Percentiles rank a stretch among this genome's conserved stretches.
phyloP scores from a whole-genome alignment of 2,329 filamentous ascomycete genomes.

The Fusarium euwallaceae region DNA sequence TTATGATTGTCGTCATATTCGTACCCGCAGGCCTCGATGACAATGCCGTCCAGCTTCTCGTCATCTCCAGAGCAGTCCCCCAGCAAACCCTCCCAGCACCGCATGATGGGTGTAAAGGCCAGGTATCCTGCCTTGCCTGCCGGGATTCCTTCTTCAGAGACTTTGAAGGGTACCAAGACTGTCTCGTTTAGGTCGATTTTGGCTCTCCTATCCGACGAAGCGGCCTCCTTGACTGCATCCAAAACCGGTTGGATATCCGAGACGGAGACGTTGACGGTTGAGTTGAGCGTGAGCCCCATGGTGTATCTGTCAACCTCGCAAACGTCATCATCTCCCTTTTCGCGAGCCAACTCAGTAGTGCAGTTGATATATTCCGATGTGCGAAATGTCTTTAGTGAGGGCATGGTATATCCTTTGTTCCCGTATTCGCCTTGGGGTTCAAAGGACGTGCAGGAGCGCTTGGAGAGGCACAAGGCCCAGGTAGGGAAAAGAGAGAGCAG shows the following conservation, averaged over 20 bases:
- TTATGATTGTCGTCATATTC: not conserved
- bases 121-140: not conserved
- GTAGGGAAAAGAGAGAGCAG: not conserved
- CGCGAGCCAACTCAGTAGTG: not conserved
- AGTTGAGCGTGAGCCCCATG: constrained; percentile 2
- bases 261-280: not conserved
- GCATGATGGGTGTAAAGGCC: not conserved
- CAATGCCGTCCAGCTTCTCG: not conserved
- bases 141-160: not conserved
- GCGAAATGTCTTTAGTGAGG: not conserved
- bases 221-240: not conserved
- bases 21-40: not conserved
- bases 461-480: not conserved
- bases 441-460: not conserved
- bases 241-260: not conserved
- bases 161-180: not conserved
- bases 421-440: not conserved
- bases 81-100: not conserved
- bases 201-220: not conserved
- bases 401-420: not conserved
- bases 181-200: not conserved
- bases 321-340: not conserved
- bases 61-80: not conserved
- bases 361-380: not conserved
- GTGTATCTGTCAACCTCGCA: not conserved